A percentile compares a stretch with the other conserved stretches of the same genome.
Conservation (phyloP, 768 basidiomycete genomes). For the Pholiota conissans region DNA sequence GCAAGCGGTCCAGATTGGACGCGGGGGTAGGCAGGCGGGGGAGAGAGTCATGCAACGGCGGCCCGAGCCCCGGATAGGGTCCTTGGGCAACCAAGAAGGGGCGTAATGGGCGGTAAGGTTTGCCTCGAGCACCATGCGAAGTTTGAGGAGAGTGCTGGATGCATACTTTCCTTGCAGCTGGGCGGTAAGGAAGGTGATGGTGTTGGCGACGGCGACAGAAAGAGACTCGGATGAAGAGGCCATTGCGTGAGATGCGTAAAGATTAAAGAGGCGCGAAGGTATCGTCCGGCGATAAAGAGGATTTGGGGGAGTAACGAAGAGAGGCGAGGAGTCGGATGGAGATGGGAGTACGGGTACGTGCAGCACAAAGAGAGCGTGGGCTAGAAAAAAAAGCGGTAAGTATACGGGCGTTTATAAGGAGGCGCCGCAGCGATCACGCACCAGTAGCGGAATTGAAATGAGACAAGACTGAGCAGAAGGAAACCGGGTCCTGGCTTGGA, state of each 20-base stretch:
- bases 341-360: conserved; percentile 17
- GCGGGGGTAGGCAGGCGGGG: conserved; percentile 67
- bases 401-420: conserved; percentile 17
- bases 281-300: conserved; percentile 66
- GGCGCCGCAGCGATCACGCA: conserved; percentile 9
- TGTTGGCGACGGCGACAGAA: conserved; percentile 69
- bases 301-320: conserved; percentile 33
- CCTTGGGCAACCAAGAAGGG: conserved; percentile 61
- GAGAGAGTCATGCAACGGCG: conserved; percentile 77
- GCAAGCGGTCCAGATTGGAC: conserved; percentile 71
- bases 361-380: conserved; percentile 18
- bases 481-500: conserved; percentile 28
- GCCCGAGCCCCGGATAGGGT: conserved; percentile 68
- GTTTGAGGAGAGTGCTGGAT: conserved; percentile 62
- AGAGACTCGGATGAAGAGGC: conserved; percentile 49
- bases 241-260: conserved; percentile 31
- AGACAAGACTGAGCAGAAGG: conserved; percentile 20
- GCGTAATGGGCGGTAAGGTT: conserved; percentile 73
- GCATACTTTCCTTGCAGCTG: conserved; percentile 59
- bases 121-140: conserved; percentile 70
- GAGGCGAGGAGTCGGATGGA: conserved; percentile 20
- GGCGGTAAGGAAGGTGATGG: conserved; percentile 71
- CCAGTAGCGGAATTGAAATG: no score
- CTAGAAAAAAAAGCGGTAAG: conserved; percentile 6
- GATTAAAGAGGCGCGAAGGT: conserved; percentile 25